Evolutionary conservation across 306 rosid species (phyloP).

Genomic region (Castanospermum australe): DNA sequence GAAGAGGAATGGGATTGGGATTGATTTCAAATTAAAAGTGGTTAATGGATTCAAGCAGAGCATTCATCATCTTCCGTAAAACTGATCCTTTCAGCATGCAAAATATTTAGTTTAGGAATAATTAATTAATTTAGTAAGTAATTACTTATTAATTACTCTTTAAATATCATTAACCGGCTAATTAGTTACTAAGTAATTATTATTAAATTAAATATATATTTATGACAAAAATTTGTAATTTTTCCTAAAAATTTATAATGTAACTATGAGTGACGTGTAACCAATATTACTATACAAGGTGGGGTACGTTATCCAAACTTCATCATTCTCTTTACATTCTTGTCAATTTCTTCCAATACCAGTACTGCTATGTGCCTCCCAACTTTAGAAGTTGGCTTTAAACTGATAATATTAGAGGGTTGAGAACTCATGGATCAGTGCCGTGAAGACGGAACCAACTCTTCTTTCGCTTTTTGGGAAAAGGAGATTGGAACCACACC

Average conservation of each 20-base stretch:
- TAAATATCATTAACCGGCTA: not conserved
- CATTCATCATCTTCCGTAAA: too few relatives aligned
- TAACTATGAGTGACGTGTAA: not conserved
- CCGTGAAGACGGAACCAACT: not conserved
- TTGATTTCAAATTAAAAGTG: not conserved
- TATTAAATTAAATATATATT: too few relatives aligned
- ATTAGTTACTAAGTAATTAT: not conserved
- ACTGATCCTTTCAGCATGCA: not conserved
- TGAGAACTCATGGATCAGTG: not conserved
- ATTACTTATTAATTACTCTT: not conserved
- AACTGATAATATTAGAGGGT: not conserved
- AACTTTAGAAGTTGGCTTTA: not conserved
- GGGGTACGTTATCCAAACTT: not conserved
- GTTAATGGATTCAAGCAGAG: too few relatives aligned
- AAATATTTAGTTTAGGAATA: too few relatives aligned
- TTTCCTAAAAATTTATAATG: too few relatives aligned
- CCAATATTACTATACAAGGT: not conserved
- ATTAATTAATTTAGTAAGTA: not conserved
- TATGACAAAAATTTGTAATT: not conserved
- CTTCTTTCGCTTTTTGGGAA: not conserved
- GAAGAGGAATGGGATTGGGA: not conserved
- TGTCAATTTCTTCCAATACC: too few relatives aligned
- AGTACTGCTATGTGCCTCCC: too few relatives aligned
- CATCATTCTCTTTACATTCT: not conserved
- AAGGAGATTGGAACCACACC: not conserved